Base-by-base conservation (phyloP, 2,329 filamentous ascomycete species). In the Pleurostoma richardsiae region DNA sequence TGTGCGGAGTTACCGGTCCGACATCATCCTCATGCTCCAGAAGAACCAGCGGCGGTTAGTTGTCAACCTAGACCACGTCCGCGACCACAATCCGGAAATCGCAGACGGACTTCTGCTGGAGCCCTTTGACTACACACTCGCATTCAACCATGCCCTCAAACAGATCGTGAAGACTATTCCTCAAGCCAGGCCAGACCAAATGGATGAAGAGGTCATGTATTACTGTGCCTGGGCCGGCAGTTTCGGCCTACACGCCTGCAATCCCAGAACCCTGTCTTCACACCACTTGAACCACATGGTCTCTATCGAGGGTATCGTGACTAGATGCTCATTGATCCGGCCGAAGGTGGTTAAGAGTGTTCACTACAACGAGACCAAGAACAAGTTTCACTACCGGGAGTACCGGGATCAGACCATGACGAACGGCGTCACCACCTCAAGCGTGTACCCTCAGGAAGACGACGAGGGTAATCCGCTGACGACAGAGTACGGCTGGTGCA, bases 271-370 rank as follows among this genome's bases (percentile, higher is more conserved):
- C 1, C 72, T 99, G 30, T 89, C 89, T 43, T 96, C 92, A 3
- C 78, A 83, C 39, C 88, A 95, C 59, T 79, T 99, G 47, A 99
- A 99, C 67, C 85, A 88, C 61, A 96, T 99, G 91, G 88, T 99
- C 10, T 96, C 91, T 4, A 78, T 99, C 44, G 94, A 99, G 69
- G 94, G 94, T 41, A 99, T 99, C 59, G 94, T 99, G 39, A 99
- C 94, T 33, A 88, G 94, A 66, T 95, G 90, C 69, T 96, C 91
- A 28, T 77, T 99, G 26, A 95, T 99, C 52, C 82, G 95, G 47
- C 94, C 94, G 8, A 99, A 99, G 70, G 83, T 99, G n/a, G 85
- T 97, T 52, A 95, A 95, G 72, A 97, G 94, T 68, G 91, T 99
- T 45, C 94, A 99, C 66, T 97, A 91, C 70, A 95, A 90, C 59